Base-by-base conservation (phyloP, 106 monocot species). In the Dendrobium catenatum region DNA sequence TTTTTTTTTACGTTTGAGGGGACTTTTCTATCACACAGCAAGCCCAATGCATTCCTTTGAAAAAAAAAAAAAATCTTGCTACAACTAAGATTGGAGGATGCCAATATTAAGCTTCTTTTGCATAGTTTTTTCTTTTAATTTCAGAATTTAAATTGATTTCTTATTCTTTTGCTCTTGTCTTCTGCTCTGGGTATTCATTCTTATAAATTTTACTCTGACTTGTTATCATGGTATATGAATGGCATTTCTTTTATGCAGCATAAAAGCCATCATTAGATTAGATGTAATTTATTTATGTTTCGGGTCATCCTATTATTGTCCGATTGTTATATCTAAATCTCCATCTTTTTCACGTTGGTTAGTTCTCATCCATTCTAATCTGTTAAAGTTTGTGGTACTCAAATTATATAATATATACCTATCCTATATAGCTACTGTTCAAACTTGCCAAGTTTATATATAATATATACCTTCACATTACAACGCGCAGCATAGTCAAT, bases 401-500 rank as follows among this genome's bases (percentile, higher is more conserved):
- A 56, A 16, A 56, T 56, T 19, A 17, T 56, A 56, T 56, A 19
- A 8, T 17, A 11, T 17, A 37, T 37, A 37, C 37, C 37, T 37
- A 37, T 19, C 56, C 19, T 56, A 11, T 56, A 56, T 11, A 56
- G 19, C 13, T 56, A 56, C 56, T 56, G 56, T 56, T 56, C 56
- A 56, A 56, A 17, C 4, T 56, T 19, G 56, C 19, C 9, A 56
- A 19, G 56, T 15, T 19, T 56, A 56, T 56, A n/a, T n/a, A n/a
- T n/a, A n/a, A n/a, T n/a, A n/a, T n/a, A n/a, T n/a, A 11, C 56
- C 56, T 56, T 56, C 67, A 67, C 29, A 67, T 67, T 67, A 67
- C 67, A 27, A 67, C 16, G 5, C 27, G 26, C 67, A 67, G 7
- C 9, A 5, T 26, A 27, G 37, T 37, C 67, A 27, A 67, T 11